Evolutionary conservation across 352 stramenopile species (phyloP).

Genomic region (Globisporangium perplexum): DNA sequence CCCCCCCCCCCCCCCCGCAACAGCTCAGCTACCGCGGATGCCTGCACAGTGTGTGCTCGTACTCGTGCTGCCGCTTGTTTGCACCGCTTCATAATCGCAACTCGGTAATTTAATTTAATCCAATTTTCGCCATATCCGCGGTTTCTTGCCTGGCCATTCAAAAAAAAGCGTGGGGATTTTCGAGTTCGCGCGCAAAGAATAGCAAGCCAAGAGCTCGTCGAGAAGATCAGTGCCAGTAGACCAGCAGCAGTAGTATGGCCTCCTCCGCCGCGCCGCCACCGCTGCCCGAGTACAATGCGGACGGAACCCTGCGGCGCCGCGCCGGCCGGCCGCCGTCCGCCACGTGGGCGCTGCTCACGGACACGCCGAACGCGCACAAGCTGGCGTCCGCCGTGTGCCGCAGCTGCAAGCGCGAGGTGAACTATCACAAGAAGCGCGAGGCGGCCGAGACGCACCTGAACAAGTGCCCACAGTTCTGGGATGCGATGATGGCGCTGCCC

Average conservation of each 20-base stretch:
- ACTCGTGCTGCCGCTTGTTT: too few relatives aligned
- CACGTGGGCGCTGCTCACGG: slow-evolving; percentile 5
- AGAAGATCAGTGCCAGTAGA: too few relatives aligned
- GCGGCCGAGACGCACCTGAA: slow-evolving; percentile 4
- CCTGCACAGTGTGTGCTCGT: too few relatives aligned
- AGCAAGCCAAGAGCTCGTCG: too few relatives aligned
- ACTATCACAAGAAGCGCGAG: slow-evolving; percentile 7
- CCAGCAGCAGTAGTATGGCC: background rate
- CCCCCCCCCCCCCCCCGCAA: too few relatives aligned
- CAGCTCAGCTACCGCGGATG: too few relatives aligned
- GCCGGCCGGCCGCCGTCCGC: slow-evolving; percentile 1
- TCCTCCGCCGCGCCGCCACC: background rate
- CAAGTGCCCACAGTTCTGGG: slow-evolving; percentile 4
- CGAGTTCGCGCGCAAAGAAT: too few relatives aligned
- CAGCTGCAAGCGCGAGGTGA: slow-evolving; percentile 2
- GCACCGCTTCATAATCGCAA: too few relatives aligned
- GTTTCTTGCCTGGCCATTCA: too few relatives aligned
- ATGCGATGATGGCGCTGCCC: slow-evolving; percentile 2
- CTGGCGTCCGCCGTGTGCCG: slow-evolving; percentile 1
- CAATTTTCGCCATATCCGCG: too few relatives aligned
- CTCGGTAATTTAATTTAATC: too few relatives aligned
- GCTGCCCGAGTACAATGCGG: background rate
- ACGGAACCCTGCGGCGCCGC: background rate
- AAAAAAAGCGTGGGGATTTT: too few relatives aligned
- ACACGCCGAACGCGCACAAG: slow-evolving; percentile 5